These are phyloP conservation scores for Begonia loranthoides DNA, from an alignment of 306 rosid genomes.

Conservation along the genomic window DNA sequence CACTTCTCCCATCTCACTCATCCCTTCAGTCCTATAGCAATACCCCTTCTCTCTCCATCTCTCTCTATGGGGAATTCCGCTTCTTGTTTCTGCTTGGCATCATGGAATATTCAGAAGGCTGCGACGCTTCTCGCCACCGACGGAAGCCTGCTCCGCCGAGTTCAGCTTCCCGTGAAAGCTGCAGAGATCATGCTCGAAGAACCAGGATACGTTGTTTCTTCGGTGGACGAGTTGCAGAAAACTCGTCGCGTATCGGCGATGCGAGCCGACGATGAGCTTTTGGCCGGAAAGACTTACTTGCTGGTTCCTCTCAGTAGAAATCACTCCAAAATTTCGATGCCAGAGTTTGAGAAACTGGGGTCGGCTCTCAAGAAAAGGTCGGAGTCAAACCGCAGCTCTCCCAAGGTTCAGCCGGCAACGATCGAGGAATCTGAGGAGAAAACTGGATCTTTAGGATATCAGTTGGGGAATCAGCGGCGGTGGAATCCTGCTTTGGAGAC, in stretches of 20 bases:
- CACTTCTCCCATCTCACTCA: not conserved
- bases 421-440: not conserved
- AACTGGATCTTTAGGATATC: not conserved
- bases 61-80: constrained; percentile 16
- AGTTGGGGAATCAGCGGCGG: constrained; percentile 11
- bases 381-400: constrained; percentile 9
- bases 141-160: constrained; percentile 22
- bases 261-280: constrained; percentile 46
- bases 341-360: constrained; percentile 28
- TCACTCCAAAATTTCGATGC: constrained; percentile 22
- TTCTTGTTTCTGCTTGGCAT: constrained; percentile 9
- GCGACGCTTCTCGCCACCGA: constrained; percentile 26
- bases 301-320: constrained; percentile 25
- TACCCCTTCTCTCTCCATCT: not conserved
- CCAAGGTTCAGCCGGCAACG: constrained; percentile 29
- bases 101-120: not conserved
- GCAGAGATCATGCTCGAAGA: constrained; percentile 59
- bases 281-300: constrained; percentile 31
- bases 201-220: constrained; percentile 37
- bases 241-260: constrained; percentile 33
- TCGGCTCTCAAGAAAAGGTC: constrained; percentile 7
- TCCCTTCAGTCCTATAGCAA: not conserved
- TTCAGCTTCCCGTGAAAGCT: constrained; percentile 26
- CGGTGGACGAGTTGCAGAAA: constrained; percentile 22
- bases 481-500: constrained; percentile 60